These are phyloP conservation scores for Maudiozyma barnettii DNA, from an alignment of 805 yeast genomes.

Conservation along the genomic window DNA sequence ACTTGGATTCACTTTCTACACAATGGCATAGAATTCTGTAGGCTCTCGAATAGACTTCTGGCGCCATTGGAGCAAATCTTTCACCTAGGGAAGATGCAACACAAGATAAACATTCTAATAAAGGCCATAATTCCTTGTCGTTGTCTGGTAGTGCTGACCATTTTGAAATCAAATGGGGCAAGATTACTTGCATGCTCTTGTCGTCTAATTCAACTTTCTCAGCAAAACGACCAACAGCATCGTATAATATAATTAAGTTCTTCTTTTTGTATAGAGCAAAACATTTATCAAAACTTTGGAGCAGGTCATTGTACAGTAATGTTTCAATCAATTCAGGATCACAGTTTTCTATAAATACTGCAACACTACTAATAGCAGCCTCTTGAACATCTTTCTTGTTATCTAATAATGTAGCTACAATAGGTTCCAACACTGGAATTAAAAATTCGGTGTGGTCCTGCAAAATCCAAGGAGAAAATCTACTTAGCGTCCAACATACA, in stretches of 20 bases:
- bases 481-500: constrained; percentile 88
- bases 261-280: constrained; percentile 71
- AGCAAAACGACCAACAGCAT: constrained; percentile 82
- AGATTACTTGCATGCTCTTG: constrained; percentile 46
- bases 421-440: constrained; percentile 66
- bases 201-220: constrained; percentile 58
- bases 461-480: constrained; percentile 78
- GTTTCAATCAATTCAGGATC: constrained; percentile 53
- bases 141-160: constrained; percentile 72
- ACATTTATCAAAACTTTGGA: constrained; percentile 63
- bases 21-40: constrained; percentile 57
- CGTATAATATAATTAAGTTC: constrained; percentile 74
- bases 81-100: constrained; percentile 84
- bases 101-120: constrained; percentile 85
- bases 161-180: constrained; percentile 74
- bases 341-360: constrained; percentile 72
- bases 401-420: constrained; percentile 70
- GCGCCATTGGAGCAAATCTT: constrained; percentile 78
- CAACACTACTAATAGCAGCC: constrained; percentile 81
- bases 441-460: constrained; percentile 61
- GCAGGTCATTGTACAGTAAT: constrained; percentile 50
- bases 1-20: constrained; percentile 54
- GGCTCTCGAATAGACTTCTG: constrained; percentile 76
- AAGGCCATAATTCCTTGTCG: constrained; percentile 83
- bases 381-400: constrained; percentile 89